Percentiles rank a stretch among this genome's conserved stretches.
These are phyloP conservation scores for Zopfia rhizophila DNA, from an alignment of 2,329 filamentous ascomycete genomes.

Conservation along the genomic window DNA sequence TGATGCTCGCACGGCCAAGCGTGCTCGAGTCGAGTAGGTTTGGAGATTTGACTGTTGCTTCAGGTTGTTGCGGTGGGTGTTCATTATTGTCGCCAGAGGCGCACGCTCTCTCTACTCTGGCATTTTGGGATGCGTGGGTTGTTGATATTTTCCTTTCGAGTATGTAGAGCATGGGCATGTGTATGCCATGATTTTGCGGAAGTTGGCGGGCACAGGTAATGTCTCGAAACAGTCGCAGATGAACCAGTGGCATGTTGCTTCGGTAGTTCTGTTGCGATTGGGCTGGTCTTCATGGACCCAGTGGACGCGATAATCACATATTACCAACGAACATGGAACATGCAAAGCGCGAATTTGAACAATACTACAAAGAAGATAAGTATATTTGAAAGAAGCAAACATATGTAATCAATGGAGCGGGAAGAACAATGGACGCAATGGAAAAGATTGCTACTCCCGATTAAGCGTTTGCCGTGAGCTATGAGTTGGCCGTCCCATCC, in stretches of 20 bases:
- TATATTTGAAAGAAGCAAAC: slow-evolving; percentile 11
- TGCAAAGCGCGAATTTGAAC: slow-evolving; percentile 3
- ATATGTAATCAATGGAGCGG: slow-evolving; percentile 11
- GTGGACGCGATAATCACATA: slow-evolving; percentile 8
- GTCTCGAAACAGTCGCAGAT: neutral
- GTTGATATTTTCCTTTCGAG: slow-evolving; percentile 12
- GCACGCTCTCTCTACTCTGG: slow-evolving; percentile 6
- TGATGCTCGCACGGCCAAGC: slow-evolving; percentile 18
- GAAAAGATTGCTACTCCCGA: slow-evolving; percentile 2
- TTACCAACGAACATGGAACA: slow-evolving; percentile 5
- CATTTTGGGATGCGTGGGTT: slow-evolving; percentile 5
- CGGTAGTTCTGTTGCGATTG: slow-evolving; percentile 1
- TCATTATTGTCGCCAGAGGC: neutral
- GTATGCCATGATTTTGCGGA: neutral
- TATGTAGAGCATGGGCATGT: slow-evolving; percentile 1
- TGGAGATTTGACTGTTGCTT: neutral
- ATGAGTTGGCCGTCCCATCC: no score
- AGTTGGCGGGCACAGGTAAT: neutral
- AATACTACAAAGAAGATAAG: slow-evolving; percentile 12
- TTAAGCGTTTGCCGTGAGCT: slow-evolving; percentile 6
- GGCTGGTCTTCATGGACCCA: neutral
- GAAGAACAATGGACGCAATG: slow-evolving; percentile 3
- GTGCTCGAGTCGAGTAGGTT: slow-evolving; percentile 18
- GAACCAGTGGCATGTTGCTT: neutral
- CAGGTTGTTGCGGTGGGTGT: slow-evolving; percentile 3